A percentile compares a stretch with the other conserved stretches of the same genome.
Evolutionary conservation across 192 early-diverging fungal genomes (phyloP).

Genomic region (Coemansia asiatica): DNA sequence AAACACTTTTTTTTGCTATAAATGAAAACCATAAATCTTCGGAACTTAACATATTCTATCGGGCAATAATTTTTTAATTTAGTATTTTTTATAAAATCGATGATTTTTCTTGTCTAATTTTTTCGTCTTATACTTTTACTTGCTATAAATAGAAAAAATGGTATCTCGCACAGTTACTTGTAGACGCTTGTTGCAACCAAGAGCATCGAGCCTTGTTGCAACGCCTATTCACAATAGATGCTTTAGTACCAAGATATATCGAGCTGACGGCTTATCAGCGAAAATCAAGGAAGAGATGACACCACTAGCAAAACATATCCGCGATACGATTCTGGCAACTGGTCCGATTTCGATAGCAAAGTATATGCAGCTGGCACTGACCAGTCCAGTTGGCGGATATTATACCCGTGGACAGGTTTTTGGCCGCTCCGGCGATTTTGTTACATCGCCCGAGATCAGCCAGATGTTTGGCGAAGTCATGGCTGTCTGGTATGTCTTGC

Average conservation of each 20-base stretch:
- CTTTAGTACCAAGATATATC: constrained; percentile 15
- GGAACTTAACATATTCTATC: too few species aligned
- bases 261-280: constrained; percentile 11
- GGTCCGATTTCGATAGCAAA: constrained; percentile 78
- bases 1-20: too few species aligned
- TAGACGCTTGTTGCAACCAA: neutral
- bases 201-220: too few species aligned
- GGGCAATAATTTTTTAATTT: too few species aligned
- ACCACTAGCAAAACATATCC: constrained; percentile 60
- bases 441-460: constrained; percentile 94
- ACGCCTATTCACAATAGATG: neutral
- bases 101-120: too few species aligned
- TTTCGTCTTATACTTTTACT: too few species aligned
- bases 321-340: constrained; percentile 56
- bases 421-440: constrained; percentile 89
- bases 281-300: constrained; percentile 56
- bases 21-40: too few species aligned
- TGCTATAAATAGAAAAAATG: neutral
- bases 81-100: too few species aligned
- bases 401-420: constrained; percentile 92
- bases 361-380: constrained; percentile 86
- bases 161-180: neutral
- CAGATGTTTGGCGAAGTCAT: constrained; percentile 98
- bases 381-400: constrained; percentile 88
- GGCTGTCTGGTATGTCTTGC: constrained; percentile 84